phyloP scores from a whole-genome alignment of 129 eudicot species.

The Ambrosia trifida region DNA sequence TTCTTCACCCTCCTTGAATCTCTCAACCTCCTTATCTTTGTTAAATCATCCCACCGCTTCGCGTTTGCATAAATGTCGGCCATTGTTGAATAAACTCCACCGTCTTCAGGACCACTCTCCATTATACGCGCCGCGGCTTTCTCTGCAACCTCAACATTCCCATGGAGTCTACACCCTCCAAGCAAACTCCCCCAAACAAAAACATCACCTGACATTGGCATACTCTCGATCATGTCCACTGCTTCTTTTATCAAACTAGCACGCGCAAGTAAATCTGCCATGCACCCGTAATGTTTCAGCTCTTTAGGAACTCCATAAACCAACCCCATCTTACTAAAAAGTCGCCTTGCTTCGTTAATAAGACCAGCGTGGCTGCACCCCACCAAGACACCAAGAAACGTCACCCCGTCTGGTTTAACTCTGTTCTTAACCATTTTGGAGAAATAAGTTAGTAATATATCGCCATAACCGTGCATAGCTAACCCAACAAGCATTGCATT shows the following conservation, averaged over 20 bases:
- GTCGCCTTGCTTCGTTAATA: constrained; percentile 47
- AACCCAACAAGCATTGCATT: constrained; percentile 73
- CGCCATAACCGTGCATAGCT: constrained; percentile 69
- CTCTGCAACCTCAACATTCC: constrained; percentile 67
- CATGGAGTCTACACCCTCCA: constrained; percentile 76
- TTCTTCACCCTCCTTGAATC: constrained; percentile 65
- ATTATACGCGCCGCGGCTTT: constrained; percentile 57
- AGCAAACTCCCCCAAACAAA: constrained; percentile 84
- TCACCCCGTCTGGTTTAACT: constrained; percentile 69
- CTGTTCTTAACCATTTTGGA: constrained; percentile 48
- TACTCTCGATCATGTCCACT: constrained; percentile 48
- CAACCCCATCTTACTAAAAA: constrained; percentile 53
- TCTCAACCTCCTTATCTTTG: constrained; percentile 55
- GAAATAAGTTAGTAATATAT: constrained; percentile 45
- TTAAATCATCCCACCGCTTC: constrained; percentile 67
- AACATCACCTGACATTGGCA: constrained; percentile 69
- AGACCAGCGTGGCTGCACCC: constrained; percentile 83
- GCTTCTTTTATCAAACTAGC: constrained; percentile 75
- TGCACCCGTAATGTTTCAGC: constrained; percentile 82
- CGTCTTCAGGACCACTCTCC: constrained; percentile 64
- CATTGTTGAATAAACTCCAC: constrained; percentile 69
- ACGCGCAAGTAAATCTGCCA: constrained; percentile 84
- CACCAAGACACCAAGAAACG: constrained; percentile 61
- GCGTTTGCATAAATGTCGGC: constrained; percentile 67
- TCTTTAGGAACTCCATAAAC: constrained; percentile 50